Evolutionary conservation across 1,139 yeast genomes (phyloP).

Genomic region (Yamadazyma triangularis): DNA sequence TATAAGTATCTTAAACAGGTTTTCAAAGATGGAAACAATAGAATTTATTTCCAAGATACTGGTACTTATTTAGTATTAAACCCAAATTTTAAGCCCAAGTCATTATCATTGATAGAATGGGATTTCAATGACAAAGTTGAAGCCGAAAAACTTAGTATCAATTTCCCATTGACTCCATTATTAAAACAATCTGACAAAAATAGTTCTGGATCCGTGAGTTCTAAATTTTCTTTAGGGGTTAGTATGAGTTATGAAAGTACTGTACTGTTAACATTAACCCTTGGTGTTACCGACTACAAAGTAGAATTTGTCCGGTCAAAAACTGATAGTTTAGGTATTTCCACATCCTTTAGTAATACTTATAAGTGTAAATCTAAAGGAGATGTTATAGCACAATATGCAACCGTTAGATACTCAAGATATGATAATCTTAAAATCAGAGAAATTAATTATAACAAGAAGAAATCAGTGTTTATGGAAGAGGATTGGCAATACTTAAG

Average conservation of each 20-base stretch:
- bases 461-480: neutral
- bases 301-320: neutral
- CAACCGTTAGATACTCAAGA: constrained; percentile 4
- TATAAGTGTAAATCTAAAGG: constrained; percentile 10
- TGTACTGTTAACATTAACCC: constrained; percentile 1
- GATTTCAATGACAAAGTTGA: constrained; percentile 7
- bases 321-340: constrained; percentile 1
- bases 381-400: constrained; percentile 6
- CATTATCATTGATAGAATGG: constrained; percentile 5
- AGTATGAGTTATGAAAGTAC: constrained; percentile 1
- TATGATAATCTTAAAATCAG: constrained; percentile 7
- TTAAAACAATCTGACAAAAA: constrained; percentile 6
- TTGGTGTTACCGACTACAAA: neutral
- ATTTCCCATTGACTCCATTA: constrained; percentile 7
- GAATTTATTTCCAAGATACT: constrained; percentile 5
- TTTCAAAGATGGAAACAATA: constrained; percentile 2
- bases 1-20: constrained; percentile 2
- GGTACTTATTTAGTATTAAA: neutral
- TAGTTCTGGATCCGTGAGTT: constrained; percentile 10
- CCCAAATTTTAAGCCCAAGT: neutral
- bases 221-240: constrained; percentile 4
- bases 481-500: neutral
- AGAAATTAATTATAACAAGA: constrained; percentile 2
- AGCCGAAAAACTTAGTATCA: neutral
- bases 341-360: constrained; percentile 4